These are phyloP conservation scores for Cyclanthera cordifolia DNA, from an alignment of 306 rosid genomes.

Conservation along the genomic window DNA sequence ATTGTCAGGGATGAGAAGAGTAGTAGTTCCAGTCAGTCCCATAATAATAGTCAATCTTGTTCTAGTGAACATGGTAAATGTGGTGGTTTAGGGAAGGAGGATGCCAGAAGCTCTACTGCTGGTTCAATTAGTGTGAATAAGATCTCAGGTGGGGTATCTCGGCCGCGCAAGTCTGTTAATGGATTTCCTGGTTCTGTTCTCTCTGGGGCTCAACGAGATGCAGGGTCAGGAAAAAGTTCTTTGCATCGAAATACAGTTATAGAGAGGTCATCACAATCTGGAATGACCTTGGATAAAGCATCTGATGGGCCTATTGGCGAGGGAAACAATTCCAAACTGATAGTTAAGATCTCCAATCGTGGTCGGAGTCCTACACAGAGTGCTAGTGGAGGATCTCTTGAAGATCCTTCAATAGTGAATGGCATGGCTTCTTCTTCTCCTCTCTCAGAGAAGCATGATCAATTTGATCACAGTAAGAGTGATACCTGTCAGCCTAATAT, in stretches of 20 bases:
- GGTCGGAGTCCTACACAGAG: conserved; percentile 63
- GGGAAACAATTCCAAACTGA: conserved; percentile 41
- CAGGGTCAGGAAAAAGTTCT: conserved; percentile 26
- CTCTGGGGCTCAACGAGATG: conserved; percentile 48
- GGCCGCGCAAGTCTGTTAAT: conserved; percentile 52
- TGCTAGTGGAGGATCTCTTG: conserved; percentile 45
- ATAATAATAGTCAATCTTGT: conserved; percentile 76
- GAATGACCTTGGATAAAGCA: conserved; percentile 35
- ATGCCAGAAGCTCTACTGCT: conserved; percentile 72
- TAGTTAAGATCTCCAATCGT: conserved; percentile 55
- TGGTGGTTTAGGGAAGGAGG: conserved; percentile 54
- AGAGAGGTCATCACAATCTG: conserved; percentile 37
- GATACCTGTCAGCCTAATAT: conserved; percentile 34
- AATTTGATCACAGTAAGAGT: conserved; percentile 36
- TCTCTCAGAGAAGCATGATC: conserved; percentile 47
- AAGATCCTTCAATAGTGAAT: conserved; percentile 35
- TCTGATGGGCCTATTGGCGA: conserved; percentile 42
- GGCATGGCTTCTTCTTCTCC: conserved; percentile 54
- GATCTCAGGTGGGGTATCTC: conserved; percentile 37
- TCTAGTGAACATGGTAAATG: conserved; percentile 62
- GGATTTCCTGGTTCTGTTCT: conserved; percentile 46
- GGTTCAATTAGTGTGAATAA: conserved; percentile 47
- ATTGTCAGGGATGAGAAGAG: conserved; percentile 67
- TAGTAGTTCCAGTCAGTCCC: conserved; percentile 87
- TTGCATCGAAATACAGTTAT: conserved; percentile 30